Base-by-base conservation (phyloP, 1,284 basidiomycete species). In the Lignosus rhinocerotis region DNA sequence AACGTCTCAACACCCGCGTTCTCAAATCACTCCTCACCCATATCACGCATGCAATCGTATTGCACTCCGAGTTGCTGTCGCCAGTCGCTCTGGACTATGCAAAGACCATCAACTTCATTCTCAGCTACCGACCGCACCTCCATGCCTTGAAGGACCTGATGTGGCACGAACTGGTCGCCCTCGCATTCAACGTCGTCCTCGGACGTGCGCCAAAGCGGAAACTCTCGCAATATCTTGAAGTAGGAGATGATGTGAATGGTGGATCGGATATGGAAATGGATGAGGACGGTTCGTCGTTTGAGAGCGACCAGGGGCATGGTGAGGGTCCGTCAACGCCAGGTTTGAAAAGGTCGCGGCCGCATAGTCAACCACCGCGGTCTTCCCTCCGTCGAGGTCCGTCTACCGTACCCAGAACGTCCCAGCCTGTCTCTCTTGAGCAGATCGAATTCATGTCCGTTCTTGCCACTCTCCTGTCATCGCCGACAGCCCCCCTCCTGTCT, bases 21-120 rank as follows among this genome's bases (percentile, higher is more conserved):
- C 66, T 83, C 45, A 82, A 79, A 49, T 72, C 81, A 3, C 66
- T 96, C 38, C 74, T 93, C 51, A 76, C 78, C 4, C 92, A 95
- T 70, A 77, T 97, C 53, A 74, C 79, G 4, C 82, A 86, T 56
- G 82, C 82, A 58, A 79, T 94, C 58, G 77, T 85, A 11, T 71
- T 85, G 63, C 74, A 80, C 11, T 80, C 80, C 30, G 66, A 80
- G 44, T 77, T 96, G 9, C 80, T 90, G 52, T 69, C 78, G 7
- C 85, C 86, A 0, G 80, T 94, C 6, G 86, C 90, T 2, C 73
- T 93, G 59, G 86, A 94, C 70, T 97, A 94, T 70, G 79, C 89
- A 59, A 94, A 96, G 70, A 81, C 90, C 0, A 78, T 96, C 36
- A 83, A 84, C 42, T 78, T 78, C 48, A 70, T 92, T 2, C 76